Percentiles rank a stretch among this genome's conserved stretches.
Evolutionary conservation across 257 asterid genomes (phyloP).

Genomic region (Solanum chiquidenum): DNA sequence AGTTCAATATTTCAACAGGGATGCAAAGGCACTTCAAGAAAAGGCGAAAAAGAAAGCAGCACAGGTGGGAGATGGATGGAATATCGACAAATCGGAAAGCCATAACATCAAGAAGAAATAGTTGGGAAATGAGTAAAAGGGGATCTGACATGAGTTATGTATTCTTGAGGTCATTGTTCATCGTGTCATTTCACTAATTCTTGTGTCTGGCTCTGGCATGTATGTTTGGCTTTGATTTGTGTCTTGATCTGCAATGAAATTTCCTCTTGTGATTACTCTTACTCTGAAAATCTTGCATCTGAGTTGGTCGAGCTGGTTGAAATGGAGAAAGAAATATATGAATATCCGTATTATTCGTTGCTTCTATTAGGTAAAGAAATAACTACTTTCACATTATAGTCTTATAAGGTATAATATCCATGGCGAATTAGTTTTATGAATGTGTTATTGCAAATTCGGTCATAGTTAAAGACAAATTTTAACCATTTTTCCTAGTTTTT

Average conservation of each 20-base stretch:
- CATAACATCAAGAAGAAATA: conserved; percentile 35
- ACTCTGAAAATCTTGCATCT: background rate
- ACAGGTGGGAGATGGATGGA: conserved; percentile 22
- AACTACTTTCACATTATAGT: no score
- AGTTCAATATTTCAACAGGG: conserved; percentile 26
- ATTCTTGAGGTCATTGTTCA: conserved; percentile 1
- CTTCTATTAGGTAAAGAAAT: no score
- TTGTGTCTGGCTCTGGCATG: background rate
- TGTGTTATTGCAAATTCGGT: background rate
- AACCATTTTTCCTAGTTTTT: no score
- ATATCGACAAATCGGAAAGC: background rate
- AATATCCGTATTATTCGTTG: no score
- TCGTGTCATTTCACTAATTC: background rate
- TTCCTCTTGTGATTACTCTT: background rate
- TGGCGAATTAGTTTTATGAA: no score
- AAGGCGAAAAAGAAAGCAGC: conserved; percentile 61
- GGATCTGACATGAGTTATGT: conserved; percentile 3
- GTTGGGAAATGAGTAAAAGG: background rate
- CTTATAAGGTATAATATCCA: background rate
- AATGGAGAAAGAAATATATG: no score
- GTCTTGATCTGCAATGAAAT: conserved; percentile 16
- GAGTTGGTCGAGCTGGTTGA: background rate
- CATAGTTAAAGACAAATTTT: background rate
- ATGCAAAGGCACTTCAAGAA: conserved; percentile 76
- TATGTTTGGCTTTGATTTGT: conserved; percentile 3